Conservation (phyloP, 371 early-diverging fungal species). For the Ordospora colligata region DNA sequence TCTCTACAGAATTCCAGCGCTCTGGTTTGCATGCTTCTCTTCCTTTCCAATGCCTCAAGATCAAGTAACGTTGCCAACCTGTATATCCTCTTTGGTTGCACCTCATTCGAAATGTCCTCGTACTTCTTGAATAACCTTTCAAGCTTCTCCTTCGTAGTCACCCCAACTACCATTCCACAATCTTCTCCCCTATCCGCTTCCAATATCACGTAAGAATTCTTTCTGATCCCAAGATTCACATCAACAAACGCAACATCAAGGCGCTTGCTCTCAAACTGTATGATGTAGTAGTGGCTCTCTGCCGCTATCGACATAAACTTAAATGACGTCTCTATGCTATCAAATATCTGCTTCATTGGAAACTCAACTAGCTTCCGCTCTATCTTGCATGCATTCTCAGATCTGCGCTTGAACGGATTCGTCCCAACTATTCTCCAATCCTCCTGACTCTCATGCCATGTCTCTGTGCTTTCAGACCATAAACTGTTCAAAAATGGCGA, state of each 20-base stretch:
- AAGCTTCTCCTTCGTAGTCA: conserved; percentile 38
- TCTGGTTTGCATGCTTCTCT: conserved; percentile 44
- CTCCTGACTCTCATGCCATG: conserved; percentile 18
- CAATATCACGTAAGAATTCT: conserved; percentile 57
- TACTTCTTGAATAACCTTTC: conserved; percentile 42
- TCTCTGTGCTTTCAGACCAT: conserved; percentile 33
- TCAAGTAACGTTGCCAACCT: conserved; percentile 54
- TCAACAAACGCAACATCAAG: conserved; percentile 49
- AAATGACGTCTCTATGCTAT: not conserved
- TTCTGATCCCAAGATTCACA: conserved; percentile 4
- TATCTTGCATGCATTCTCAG: conserved; percentile 13
- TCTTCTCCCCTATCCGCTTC: conserved; percentile 62
- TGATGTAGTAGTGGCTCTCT: conserved; percentile 46
- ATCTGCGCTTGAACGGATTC: conserved; percentile 31
- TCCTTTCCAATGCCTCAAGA: conserved; percentile 44
- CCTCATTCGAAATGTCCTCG: conserved; percentile 39
- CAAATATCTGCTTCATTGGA: not conserved
- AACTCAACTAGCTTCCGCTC: not conserved
- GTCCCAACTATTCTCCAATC: conserved; percentile 47
- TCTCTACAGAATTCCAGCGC: conserved; percentile 51
- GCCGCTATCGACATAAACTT: not conserved
- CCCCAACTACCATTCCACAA: conserved; percentile 51
- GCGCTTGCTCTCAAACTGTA: conserved; percentile 57
- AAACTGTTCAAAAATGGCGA: conserved; percentile 38
- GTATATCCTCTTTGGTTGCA: conserved; percentile 55